Conservation (phyloP, 2,329 filamentous ascomycete species). For the Pseudogymnoascus sp. region DNA sequence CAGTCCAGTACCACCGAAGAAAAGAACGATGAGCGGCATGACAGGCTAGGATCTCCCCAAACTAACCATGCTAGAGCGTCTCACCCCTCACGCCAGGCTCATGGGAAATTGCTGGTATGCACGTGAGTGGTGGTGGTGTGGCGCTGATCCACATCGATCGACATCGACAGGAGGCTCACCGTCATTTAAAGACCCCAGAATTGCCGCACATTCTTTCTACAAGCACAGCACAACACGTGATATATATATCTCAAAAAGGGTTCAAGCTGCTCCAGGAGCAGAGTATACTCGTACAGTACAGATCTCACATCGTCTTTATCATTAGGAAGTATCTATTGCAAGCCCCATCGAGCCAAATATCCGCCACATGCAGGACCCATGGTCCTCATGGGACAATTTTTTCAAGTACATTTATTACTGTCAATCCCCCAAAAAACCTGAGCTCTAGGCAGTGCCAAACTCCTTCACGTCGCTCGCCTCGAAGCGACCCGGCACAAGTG, state of each 20-base stretch:
- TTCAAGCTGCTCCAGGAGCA: neutral
- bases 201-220: neutral
- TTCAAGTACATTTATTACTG: conserved; percentile 2
- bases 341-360: neutral
- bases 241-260: neutral
- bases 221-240: neutral
- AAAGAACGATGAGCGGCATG: neutral
- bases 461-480: conserved; percentile 53
- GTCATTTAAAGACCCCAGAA: neutral
- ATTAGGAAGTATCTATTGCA: conserved; percentile 1
- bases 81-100: neutral
- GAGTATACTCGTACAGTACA: neutral
- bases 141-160: neutral
- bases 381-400: neutral
- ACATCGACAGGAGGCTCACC: neutral
- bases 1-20: neutral
- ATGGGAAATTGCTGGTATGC: neutral
- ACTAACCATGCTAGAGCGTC: neutral
- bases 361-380: neutral
- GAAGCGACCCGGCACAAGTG: conserved; percentile 60
- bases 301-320: conserved; percentile 1
- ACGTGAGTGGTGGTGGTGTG: neutral
- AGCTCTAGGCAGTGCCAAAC: conserved; percentile 32
- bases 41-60: neutral
- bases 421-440: neutral